phyloP scores from a whole-genome alignment of 352 stramenopile species.

The Sclerospora graminicola region DNA sequence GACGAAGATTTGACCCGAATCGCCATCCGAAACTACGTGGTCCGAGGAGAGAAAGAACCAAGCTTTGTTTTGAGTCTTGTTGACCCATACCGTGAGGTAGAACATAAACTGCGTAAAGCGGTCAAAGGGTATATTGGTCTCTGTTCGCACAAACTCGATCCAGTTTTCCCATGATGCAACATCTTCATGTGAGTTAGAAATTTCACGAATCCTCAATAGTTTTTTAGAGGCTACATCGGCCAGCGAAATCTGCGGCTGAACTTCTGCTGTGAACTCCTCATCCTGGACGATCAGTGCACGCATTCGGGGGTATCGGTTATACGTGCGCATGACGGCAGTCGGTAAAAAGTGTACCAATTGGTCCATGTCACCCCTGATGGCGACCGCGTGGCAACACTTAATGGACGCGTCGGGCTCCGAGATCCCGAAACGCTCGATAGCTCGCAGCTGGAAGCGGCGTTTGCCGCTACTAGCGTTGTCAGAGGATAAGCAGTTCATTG shows the following conservation, averaged over 20 bases:
- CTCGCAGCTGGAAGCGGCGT: conserved; percentile 22
- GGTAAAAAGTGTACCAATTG: conserved; percentile 35
- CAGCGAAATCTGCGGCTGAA: conserved; percentile 26
- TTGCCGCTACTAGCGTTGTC: conserved; percentile 6
- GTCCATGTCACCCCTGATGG: conserved; percentile 24
- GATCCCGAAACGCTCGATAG: conserved; percentile 27
- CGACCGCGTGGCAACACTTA: conserved; percentile 28
- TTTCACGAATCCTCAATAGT: conserved; percentile 21
- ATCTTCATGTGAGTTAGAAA: conserved; percentile 13
- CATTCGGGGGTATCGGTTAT: conserved; percentile 54
- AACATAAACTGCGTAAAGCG: conserved; percentile 41
- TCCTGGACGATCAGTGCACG: conserved; percentile 24
- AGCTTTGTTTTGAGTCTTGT: conserved; percentile 13
- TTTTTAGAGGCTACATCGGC: conserved; percentile 21
- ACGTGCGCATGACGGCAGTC: conserved; percentile 35
- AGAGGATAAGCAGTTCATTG: conserved; percentile 16
- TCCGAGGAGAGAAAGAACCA: conserved; percentile 46
- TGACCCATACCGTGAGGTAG: conserved; percentile 33
- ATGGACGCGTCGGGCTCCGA: conserved; percentile 19
- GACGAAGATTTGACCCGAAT: conserved; percentile 34
- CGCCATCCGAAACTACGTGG: conserved; percentile 47
- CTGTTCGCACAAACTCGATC: conserved; percentile 23
- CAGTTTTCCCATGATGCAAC: conserved; percentile 16
- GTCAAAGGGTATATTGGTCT: conserved; percentile 28
- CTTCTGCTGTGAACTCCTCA: conserved; percentile 27